A percentile compares a stretch with the other conserved stretches of the same genome.
Conservation (phyloP, 495 filamentous ascomycete genomes). For the Neurospora terricola region DNA sequence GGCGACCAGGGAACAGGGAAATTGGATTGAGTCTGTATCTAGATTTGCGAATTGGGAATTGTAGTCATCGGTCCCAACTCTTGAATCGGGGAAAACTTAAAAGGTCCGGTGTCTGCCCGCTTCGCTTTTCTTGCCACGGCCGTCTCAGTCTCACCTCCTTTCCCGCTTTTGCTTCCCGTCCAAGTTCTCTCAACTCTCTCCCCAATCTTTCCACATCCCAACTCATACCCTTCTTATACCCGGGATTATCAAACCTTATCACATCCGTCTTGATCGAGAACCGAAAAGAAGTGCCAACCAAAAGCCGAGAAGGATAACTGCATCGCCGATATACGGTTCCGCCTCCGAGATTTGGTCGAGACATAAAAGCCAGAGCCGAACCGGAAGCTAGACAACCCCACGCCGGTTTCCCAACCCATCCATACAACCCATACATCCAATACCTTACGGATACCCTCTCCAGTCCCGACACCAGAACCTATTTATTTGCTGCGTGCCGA, state of each 20-base stretch:
- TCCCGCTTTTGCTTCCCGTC: background rate
- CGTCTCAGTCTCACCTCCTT: background rate
- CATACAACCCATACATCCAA: background rate
- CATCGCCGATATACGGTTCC: background rate
- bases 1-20: background rate
- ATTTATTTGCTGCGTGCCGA: background rate
- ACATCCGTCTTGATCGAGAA: background rate
- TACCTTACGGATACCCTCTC: background rate
- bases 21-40: background rate
- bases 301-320: background rate
- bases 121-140: background rate
- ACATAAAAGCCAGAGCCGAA: background rate
- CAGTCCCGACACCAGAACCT: background rate
- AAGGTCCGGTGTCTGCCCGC: background rate
- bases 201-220: background rate
- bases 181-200: background rate
- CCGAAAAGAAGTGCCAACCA: too few species aligned
- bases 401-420: background rate
- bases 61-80: background rate
- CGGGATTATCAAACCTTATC: background rate
- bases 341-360: background rate
- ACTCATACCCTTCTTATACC: background rate
- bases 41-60: background rate
- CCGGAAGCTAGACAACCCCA: background rate
- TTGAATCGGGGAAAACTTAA: background rate